phyloP scores from a whole-genome alignment of 179 eudicot genomes.

The Silene noctiflora region DNA sequence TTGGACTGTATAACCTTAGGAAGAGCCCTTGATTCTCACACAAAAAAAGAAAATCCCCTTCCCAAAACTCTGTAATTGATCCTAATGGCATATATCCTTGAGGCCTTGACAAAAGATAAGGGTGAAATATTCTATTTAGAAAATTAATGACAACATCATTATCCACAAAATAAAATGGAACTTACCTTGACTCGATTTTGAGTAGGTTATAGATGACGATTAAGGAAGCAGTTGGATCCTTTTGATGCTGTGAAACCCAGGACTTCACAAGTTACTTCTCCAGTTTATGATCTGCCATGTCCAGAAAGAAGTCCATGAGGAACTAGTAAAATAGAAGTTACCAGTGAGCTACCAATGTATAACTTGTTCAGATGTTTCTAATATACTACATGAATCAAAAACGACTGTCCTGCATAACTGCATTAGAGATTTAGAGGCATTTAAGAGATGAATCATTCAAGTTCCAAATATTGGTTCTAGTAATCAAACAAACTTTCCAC shows the following conservation, averaged over 20 bases:
- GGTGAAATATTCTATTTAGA: not conserved
- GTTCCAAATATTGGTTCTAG: not conserved
- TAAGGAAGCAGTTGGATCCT: not conserved
- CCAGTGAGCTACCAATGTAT: not conserved
- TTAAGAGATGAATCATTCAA: not conserved
- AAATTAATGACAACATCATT: not conserved
- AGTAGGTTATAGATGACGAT: not conserved
- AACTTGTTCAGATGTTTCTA: slow-evolving; percentile 13
- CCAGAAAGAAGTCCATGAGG: slow-evolving; percentile 3
- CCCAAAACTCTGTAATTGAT: not conserved
- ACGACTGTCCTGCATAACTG: not conserved
- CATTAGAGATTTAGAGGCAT: not conserved
- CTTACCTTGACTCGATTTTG: not conserved
- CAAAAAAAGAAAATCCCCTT: not conserved
- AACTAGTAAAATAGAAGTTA: not conserved
- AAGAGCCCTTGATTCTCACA: not conserved
- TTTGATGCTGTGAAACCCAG: slow-evolving; percentile 4
- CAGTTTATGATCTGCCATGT: slow-evolving; percentile 1
- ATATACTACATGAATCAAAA: not conserved
- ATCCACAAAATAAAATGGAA: slow-evolving; percentile 9
- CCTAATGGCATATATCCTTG: not conserved
- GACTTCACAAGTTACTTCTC: not conserved
- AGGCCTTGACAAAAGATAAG: not conserved
- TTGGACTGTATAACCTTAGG: not conserved
- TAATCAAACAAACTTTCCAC: not conserved